These are phyloP conservation scores for Botrytis aclada DNA, from an alignment of 2,329 filamentous ascomycete species.

Conservation along the genomic window DNA sequence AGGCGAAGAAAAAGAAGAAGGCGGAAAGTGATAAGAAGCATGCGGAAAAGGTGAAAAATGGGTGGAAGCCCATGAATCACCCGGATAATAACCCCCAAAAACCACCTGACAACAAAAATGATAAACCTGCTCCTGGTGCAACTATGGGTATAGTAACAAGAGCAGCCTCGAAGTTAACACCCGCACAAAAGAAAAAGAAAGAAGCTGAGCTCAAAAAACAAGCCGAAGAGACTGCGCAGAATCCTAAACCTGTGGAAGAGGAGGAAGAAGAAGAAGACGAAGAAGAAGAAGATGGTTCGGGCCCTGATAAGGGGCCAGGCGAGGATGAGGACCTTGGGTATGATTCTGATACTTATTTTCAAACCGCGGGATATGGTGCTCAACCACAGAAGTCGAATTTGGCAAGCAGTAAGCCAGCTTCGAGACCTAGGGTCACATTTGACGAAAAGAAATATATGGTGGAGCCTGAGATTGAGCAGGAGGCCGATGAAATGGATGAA, in stretches of 20 bases:
- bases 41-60: background rate
- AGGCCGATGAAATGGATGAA: background rate
- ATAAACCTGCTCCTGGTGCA: background rate
- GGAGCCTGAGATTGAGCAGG: background rate
- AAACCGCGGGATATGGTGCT: no score
- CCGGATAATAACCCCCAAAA: no score
- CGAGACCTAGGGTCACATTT: background rate
- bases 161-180: no score
- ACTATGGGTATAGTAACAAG: no score
- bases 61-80: no score
- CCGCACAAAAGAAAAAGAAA: background rate
- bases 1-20: background rate
- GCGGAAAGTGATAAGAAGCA: background rate
- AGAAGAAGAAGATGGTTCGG: background rate
- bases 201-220: background rate
- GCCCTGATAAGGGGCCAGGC: background rate
- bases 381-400: background rate
- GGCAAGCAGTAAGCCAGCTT: background rate
- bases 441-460: background rate
- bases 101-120: background rate
- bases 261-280: background rate
- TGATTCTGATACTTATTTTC: background rate
- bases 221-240: no score
- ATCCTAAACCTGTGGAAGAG: background rate
- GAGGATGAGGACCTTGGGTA: background rate